Percentiles rank a stretch among this genome's conserved stretches.
Conservation (phyloP, 2,329 filamentous ascomycete species). For the Calcarisporium arbuscula region DNA sequence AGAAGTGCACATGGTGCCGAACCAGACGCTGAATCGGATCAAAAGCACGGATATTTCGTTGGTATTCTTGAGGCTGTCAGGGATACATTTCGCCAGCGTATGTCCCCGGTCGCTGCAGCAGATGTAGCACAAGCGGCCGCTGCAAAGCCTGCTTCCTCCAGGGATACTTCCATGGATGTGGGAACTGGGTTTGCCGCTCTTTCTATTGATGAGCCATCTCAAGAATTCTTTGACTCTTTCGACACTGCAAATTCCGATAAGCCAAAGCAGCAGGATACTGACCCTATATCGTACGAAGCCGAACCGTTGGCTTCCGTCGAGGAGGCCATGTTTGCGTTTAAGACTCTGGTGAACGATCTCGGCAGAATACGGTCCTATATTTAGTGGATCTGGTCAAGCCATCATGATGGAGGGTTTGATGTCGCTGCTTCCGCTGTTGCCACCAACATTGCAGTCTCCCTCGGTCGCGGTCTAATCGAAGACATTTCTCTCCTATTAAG, state of each 20-base stretch:
- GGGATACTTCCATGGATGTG: slow-evolving; percentile 8
- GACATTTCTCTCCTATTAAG: slow-evolving; percentile 20
- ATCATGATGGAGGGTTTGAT: no score
- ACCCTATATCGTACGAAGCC: slow-evolving; percentile 20
- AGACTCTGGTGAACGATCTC: slow-evolving; percentile 23
- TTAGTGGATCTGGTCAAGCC: slow-evolving; percentile 24
- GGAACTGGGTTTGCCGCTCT: slow-evolving; percentile 28
- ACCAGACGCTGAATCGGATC: slow-evolving; percentile 15
- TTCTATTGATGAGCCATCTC: slow-evolving; percentile 29
- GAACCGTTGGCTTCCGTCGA: slow-evolving; percentile 17
- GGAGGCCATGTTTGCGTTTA: slow-evolving; percentile 21
- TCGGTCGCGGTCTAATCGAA: slow-evolving; percentile 25
- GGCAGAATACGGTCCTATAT: slow-evolving; percentile 19
- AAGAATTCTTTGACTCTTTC: slow-evolving; percentile 28
- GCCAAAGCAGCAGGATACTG: slow-evolving; percentile 1
- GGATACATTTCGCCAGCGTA: no score
- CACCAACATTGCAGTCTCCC: slow-evolving; percentile 28
- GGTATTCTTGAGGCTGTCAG: slow-evolving; percentile 27
- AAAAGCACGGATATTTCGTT: slow-evolving; percentile 28
- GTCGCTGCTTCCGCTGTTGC: slow-evolving; percentile 26
- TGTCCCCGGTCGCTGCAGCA: no score
- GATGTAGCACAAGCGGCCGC: no score
- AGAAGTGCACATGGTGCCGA: slow-evolving; percentile 12
- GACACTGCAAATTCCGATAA: slow-evolving; percentile 17
- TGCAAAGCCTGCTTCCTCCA: no score